Evolutionary conservation across 2,329 filamentous ascomycete species (phyloP).

Genomic region (Sporothrix sp.): DNA sequence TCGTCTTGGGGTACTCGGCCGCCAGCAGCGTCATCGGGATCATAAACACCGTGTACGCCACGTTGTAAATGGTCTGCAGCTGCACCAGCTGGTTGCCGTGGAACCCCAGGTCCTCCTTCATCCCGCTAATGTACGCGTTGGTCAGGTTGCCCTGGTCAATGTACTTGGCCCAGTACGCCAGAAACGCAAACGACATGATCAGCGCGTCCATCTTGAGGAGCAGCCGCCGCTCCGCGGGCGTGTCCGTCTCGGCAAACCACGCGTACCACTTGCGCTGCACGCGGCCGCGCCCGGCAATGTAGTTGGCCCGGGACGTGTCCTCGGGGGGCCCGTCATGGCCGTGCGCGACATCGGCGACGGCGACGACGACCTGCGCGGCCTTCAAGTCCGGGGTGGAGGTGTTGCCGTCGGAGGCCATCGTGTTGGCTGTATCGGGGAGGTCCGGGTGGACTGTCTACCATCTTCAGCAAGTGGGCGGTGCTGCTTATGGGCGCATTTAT

Average conservation of each 20-base stretch:
- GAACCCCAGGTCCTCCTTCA: constrained; percentile 36
- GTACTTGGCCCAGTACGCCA: constrained; percentile 48
- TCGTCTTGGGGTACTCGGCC: constrained; percentile 14
- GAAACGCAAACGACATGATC: constrained; percentile 46
- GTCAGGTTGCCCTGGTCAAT: constrained; percentile 34
- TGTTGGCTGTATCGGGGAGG: neutral
- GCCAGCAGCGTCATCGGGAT: constrained; percentile 16
- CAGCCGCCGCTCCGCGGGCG: constrained; percentile 38
- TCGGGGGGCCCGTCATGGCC: neutral
- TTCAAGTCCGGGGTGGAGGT: neutral
- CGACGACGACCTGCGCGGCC: neutral
- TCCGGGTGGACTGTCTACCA: neutral
- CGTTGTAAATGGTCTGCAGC: constrained; percentile 25
- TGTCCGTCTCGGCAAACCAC: constrained; percentile 43
- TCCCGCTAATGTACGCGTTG: constrained; percentile 39
- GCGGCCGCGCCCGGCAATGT: constrained; percentile 2
- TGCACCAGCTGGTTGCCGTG: constrained; percentile 31
- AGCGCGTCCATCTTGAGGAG: constrained; percentile 46
- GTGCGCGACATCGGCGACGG: neutral
- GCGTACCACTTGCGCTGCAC: constrained; percentile 9
- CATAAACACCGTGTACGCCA: constrained; percentile 16
- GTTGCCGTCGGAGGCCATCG: neutral
- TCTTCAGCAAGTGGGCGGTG: neutral
- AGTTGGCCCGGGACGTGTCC: constrained; percentile 4
- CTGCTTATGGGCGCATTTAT: too few species aligned